phyloP scores from a whole-genome alignment of 2,329 filamentous ascomycete genomes.

The Aspergillus brunneoviolaceus region DNA sequence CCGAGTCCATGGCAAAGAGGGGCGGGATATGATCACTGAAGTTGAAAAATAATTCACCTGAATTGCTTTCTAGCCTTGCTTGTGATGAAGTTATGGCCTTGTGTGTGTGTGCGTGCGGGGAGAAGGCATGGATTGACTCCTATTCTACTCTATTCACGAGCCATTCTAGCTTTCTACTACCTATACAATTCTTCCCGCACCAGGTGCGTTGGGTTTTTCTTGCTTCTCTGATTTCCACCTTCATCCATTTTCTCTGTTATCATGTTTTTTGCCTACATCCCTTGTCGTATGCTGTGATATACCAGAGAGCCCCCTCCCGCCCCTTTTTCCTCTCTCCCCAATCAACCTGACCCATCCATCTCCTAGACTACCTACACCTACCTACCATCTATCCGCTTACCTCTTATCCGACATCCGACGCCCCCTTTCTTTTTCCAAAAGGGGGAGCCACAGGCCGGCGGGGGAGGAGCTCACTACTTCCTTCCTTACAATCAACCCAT shows the following conservation, averaged over 20 bases:
- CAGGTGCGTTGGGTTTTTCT: constrained; percentile 6
- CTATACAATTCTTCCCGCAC: constrained; percentile 18
- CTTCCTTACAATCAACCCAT: too few relatives aligned
- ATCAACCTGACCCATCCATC: not conserved
- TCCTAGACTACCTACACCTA: not conserved
- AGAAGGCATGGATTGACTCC: constrained; percentile 26
- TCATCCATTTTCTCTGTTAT: constrained; percentile 11
- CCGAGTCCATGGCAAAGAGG: constrained; percentile 65
- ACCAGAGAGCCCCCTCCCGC: constrained; percentile 19
- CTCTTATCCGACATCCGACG: constrained; percentile 20
- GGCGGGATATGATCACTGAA: constrained; percentile 62
- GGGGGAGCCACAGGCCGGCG: too few relatives aligned
- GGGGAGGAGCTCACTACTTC: too few relatives aligned
- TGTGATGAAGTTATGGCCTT: constrained; percentile 42
- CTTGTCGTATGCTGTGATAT: constrained; percentile 26
- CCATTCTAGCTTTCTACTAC: constrained; percentile 20
- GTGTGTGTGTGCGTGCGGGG: constrained; percentile 19
- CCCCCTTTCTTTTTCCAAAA: constrained; percentile 13
- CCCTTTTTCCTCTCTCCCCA: constrained; percentile 2
- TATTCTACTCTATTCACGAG: constrained; percentile 20
- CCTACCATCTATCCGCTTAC: not conserved
- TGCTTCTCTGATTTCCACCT: constrained; percentile 9
- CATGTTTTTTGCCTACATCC: constrained; percentile 13
- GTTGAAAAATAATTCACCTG: constrained; percentile 9
- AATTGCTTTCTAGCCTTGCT: constrained; percentile 29